Evolutionary conservation across 1,139 yeast species (phyloP), one percentile per base, ranked within the genome.

Genomic region (Meyerozyma sp.): DNA sequence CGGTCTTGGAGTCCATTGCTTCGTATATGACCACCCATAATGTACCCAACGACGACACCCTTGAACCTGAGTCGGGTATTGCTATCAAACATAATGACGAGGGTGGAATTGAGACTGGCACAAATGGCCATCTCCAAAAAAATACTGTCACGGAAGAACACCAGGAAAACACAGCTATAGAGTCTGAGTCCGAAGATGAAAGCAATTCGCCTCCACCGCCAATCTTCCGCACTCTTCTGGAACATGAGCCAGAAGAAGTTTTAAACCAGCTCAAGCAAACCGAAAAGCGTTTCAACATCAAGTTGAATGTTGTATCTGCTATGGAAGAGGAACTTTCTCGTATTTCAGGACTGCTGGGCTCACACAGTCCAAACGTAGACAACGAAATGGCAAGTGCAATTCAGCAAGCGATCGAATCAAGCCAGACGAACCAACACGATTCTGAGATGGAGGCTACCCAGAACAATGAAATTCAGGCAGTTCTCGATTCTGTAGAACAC

Each of bases 261-360:
- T 54, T 72, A 32, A 45, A 52, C 26, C 55, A 65, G 32, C 58
- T 72, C 32, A 58, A 56, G 40, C 61, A 58, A 23, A 63, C 69
- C 0, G 74, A 70, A 44, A 49, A 52, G 36, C 68, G 59, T 42
- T 70, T 55, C 47, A 55, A 68, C 27, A 52, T 72, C 21, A 60
- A 59, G 41, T 57, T 72, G 36, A 53, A 54, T 32, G 62, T 73
- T 1, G 65, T 68, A 11, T 55, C 55, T 1, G 64, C 62, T 20
- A 55, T 68, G 39, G 66, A 63, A 44, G 51, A 53, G 26, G 57
- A 58, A 41, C 25, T 60, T 3, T 36, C 39, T n/a, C 29, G 39
- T 23, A 6, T 34, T 34, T 20, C 35, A 5, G 13, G 29, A 11
- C 29, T 21, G 29, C 13, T 27, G 13, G 7, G 13, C 29, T 27